These are phyloP conservation scores for Zostera marina DNA, from an alignment of 116 monocot species.

Conservation along the genomic window DNA sequence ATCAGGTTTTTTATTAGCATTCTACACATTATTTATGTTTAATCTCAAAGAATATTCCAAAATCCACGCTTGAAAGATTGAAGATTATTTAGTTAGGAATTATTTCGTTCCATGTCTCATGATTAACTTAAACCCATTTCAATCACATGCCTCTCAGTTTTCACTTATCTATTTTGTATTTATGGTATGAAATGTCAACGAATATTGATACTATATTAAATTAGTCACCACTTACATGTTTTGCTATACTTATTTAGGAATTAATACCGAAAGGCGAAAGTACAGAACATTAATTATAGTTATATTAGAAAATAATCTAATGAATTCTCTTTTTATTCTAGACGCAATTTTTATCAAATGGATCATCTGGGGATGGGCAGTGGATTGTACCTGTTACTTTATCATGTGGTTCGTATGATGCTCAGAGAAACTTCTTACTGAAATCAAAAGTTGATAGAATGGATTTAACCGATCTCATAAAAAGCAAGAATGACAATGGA, in stretches of 20 bases:
- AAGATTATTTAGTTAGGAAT: not conserved
- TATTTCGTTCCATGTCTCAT: not conserved
- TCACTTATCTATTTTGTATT: too few relatives aligned
- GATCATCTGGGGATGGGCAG: slow-evolving; percentile 55
- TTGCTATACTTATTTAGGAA: too few relatives aligned
- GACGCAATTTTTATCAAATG: slow-evolving; percentile 91
- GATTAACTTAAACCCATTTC: too few relatives aligned
- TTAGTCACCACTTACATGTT: too few relatives aligned
- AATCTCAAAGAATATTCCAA: not conserved
- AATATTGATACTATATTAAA: too few relatives aligned
- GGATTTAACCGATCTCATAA: slow-evolving; percentile 23
- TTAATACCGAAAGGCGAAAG: too few relatives aligned
- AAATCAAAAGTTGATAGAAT: slow-evolving; percentile 39
- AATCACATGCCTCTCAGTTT: too few relatives aligned
- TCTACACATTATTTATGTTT: not conserved
- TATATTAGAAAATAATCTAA: not conserved
- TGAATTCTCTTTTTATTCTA: slow-evolving; percentile 13
- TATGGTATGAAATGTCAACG: too few relatives aligned
- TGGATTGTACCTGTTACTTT: slow-evolving; percentile 94
- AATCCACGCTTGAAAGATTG: not conserved
- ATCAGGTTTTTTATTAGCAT: slow-evolving; percentile 44
- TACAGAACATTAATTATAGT: too few relatives aligned
- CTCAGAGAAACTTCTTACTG: slow-evolving; percentile 57
- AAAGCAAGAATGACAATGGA: slow-evolving; percentile 6
- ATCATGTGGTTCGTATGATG: slow-evolving; percentile 53